Evolutionary conservation across 768 basidiomycete species (phyloP).

Genomic region (Suillus plorans): DNA sequence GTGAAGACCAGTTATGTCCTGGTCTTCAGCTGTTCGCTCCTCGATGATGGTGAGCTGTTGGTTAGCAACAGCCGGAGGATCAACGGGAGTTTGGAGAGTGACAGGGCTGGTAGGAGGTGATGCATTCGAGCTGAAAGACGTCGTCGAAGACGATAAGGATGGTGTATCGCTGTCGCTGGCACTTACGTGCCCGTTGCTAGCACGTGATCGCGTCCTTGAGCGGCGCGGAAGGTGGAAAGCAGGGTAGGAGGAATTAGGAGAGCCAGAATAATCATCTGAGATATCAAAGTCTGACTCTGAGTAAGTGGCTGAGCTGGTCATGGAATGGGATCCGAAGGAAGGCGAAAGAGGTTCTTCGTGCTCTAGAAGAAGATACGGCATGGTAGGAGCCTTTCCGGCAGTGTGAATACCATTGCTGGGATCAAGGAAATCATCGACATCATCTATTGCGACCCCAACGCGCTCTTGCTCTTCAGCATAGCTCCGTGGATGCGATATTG

Average conservation of each 20-base stretch:
- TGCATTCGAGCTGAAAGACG: constrained; percentile 36
- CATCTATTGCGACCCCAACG: constrained; percentile 24
- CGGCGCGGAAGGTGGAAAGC: constrained; percentile 36
- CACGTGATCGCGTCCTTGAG: constrained; percentile 24
- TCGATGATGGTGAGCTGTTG: constrained; percentile 38
- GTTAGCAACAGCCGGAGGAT: constrained; percentile 19
- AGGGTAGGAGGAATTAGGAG: constrained; percentile 19
- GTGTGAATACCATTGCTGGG: constrained; percentile 14
- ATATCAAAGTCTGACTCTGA: constrained; percentile 38
- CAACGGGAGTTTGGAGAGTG: constrained; percentile 33
- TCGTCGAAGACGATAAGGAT: constrained; percentile 44
- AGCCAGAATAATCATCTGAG: constrained; percentile 27
- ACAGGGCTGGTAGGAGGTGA: constrained; percentile 35
- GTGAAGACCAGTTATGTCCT: constrained; percentile 6
- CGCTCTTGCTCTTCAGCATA: constrained; percentile 27
- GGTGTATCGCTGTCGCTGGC: constrained; percentile 46
- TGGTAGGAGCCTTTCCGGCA: constrained; percentile 9
- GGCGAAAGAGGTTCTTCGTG: constrained; percentile 32
- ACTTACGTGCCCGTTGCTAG: constrained; percentile 27
- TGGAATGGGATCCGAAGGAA: constrained; percentile 17
- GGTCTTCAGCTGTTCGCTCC: constrained; percentile 31
- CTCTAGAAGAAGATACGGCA: constrained; percentile 30
- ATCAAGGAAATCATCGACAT: constrained; percentile 31
- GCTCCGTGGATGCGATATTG: constrained; percentile 24
- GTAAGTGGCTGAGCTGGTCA: constrained; percentile 17